A percentile compares a stretch with the other conserved stretches of the same genome.
Evolutionary conservation across 768 basidiomycete species (phyloP).

Genomic region (Pisolithus microcarpus): DNA sequence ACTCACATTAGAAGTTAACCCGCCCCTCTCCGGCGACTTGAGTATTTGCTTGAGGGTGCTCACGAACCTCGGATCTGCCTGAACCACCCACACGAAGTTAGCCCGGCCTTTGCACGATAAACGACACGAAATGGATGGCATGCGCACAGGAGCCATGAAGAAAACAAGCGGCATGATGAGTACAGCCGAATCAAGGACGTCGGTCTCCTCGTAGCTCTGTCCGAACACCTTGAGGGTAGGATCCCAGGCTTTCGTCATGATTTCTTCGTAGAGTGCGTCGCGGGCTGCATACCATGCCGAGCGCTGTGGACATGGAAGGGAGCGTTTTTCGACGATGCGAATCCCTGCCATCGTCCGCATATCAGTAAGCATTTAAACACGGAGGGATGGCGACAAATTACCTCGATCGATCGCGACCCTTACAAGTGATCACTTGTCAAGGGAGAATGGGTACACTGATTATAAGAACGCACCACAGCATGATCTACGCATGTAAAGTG

Average conservation of each 20-base stretch:
- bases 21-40: constrained; percentile 83
- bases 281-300: constrained; percentile 66
- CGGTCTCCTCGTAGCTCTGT: constrained; percentile 85
- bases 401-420: constrained; percentile 97
- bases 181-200: constrained; percentile 79
- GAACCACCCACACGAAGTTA: not conserved
- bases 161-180: constrained; percentile 92
- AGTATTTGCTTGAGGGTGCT: constrained; percentile 78
- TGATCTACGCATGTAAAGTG: constrained; percentile 43
- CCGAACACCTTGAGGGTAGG: constrained; percentile 59
- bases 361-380: not conserved
- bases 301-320: constrained; percentile 75
- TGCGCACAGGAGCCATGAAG: constrained; percentile 73
- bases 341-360: constrained; percentile 41
- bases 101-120: not conserved
- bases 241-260: constrained; percentile 88
- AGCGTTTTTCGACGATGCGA: constrained; percentile 90
- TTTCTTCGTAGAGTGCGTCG: constrained; percentile 86
- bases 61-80: constrained; percentile 87
- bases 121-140: not conserved
- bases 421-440: constrained; percentile 2
- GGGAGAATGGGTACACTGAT: not conserved
- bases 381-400: constrained; percentile 6
- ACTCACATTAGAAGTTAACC: constrained; percentile 76
- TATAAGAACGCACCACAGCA: constrained; percentile 65